Conservation (phyloP, 2,329 filamentous ascomycete species). For the Fusarium protoensiforme region DNA sequence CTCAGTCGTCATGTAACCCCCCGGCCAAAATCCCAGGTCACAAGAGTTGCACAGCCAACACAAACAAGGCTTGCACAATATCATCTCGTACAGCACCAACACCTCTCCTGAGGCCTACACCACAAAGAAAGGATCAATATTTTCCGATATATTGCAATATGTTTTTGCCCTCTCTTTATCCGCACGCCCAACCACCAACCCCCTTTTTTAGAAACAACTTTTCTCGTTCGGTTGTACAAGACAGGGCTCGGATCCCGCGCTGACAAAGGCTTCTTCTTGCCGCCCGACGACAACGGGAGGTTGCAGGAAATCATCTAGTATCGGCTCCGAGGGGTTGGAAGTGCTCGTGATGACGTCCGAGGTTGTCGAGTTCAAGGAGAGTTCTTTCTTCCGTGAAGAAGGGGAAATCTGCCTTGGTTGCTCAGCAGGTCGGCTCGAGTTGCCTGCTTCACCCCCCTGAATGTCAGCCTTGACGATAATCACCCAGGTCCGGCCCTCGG, state of each 20-base stretch:
- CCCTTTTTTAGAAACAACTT: not conserved
- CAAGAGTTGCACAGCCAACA: not conserved
- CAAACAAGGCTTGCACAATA: not conserved
- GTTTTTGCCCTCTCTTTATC: not conserved
- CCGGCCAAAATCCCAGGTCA: not conserved
- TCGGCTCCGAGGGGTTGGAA: not conserved
- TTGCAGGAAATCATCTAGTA: not conserved
- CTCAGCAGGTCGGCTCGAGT: not conserved
- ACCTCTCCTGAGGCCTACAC: not conserved
- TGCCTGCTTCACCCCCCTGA: not conserved
- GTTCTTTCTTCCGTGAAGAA: not conserved
- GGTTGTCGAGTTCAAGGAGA: not conserved
- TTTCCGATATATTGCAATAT: not conserved
- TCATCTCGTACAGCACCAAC: not conserved
- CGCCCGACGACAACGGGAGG: not conserved
- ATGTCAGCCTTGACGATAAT: not conserved
- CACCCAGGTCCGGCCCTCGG: not conserved
- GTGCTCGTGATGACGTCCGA: not conserved
- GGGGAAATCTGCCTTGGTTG: not conserved
- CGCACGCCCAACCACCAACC: not conserved
- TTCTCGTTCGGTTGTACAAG: not conserved
- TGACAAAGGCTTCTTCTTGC: not conserved
- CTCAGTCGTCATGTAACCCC: not conserved
- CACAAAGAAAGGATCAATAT: not conserved
- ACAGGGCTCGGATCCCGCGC: not conserved